These are phyloP conservation scores for Periglandula ipomoeae DNA, from an alignment of 2,329 filamentous ascomycete species.

Conservation along the genomic window DNA sequence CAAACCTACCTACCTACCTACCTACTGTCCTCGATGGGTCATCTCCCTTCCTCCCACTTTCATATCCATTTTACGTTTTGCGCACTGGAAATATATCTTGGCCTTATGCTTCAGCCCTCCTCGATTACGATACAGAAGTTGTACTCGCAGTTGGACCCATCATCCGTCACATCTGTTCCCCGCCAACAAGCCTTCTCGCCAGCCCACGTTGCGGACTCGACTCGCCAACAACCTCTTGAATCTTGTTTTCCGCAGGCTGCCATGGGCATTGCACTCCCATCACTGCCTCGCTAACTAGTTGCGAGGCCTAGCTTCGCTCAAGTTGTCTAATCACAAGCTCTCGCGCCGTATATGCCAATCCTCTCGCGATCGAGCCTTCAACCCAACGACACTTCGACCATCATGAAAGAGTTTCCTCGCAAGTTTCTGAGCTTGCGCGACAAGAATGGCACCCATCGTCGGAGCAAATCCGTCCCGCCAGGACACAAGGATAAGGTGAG, in stretches of 20 bases:
- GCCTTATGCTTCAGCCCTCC: neutral
- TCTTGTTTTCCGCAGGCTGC: constrained; percentile 11
- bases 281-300: constrained; percentile 22
- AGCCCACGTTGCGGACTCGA: neutral
- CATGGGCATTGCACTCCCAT: constrained; percentile 20
- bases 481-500: constrained; percentile 38
- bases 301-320: constrained; percentile 17
- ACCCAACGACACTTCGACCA: neutral
- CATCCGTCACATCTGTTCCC: too few relatives aligned
- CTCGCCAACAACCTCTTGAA: constrained; percentile 1
- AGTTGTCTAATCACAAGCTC: neutral
- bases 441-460: constrained; percentile 45
- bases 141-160: too few relatives aligned
- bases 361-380: neutral
- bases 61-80: neutral
- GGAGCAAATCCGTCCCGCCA: constrained; percentile 47
- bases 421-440: constrained; percentile 65
- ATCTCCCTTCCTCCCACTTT: neutral
- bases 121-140: too few relatives aligned
- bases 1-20: neutral
- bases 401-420: constrained; percentile 48
- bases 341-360: neutral
- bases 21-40: too few relatives aligned
- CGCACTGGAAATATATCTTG: neutral
- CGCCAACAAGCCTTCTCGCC: neutral